Evolutionary conservation across 1,284 basidiomycete species (phyloP), one percentile per base, ranked within the genome.

Genomic region (Phylloboletellus chloephorus): DNA sequence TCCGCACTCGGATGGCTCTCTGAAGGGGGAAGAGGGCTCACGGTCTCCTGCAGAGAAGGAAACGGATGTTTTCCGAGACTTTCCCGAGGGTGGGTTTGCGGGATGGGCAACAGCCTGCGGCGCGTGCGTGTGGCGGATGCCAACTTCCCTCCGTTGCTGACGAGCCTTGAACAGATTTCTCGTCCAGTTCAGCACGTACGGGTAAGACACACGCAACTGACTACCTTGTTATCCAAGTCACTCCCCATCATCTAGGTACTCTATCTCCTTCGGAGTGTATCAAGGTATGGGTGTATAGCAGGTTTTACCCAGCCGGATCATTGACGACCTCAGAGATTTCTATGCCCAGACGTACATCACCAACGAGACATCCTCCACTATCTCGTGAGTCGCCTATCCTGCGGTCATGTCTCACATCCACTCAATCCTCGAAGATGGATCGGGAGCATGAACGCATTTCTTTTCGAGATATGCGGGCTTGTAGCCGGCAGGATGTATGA

Each of bases 381-480:
- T 69, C 19, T 57, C 67, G 67, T 69, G 39, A 48, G 67, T 41
- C 31, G 7, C 6, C 16, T 29, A 17, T 29, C 21, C 29, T 29
- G 12, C 7, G 20, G 7, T 31, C 7, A 6, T 7, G 2, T 13
- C 10, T 13, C 17, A 21, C 3, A 19, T 41, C 44, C 24, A 49
- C n/a, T 31, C 11, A 17, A 7, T 5, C 12, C 20, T 24, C 26
- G 15, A 40, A 68, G 67, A 23, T 77, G 74, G 74, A 71, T 77
- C 15, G 74, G 74, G 10, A 70, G 72, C n/a, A 51, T 66, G 16
- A 72, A 68, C 43, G 63, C 66, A 28, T 69, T 66, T 45, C 51
- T 73, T 15, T 61, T 68, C 21, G 65, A 73, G 24, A 49, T 59
- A 11, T 52, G 51, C 7, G 67, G 67, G 0, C 49, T 68, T 12